These are phyloP conservation scores for Ramaria rubella DNA, from an alignment of 768 basidiomycete species.

Conservation along the genomic window DNA sequence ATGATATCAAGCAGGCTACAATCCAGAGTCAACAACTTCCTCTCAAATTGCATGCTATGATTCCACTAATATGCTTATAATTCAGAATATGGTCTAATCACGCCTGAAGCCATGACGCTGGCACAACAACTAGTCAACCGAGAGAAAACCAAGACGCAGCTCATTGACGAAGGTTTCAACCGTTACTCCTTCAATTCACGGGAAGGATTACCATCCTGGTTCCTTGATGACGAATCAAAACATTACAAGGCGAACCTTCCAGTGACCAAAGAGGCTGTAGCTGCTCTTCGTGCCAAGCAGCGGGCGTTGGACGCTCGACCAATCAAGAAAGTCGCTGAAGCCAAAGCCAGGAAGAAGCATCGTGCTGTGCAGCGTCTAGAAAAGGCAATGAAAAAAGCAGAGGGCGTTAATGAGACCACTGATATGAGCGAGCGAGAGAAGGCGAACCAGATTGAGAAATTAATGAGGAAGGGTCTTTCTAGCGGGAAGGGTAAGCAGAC, in stretches of 20 bases:
- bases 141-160: conserved; percentile 76
- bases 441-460: conserved; percentile 85
- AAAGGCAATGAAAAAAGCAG: conserved; percentile 93
- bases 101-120: conserved; percentile 84
- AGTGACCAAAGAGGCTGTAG: conserved; percentile 93
- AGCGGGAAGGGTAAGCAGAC: conserved; percentile 53
- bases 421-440: conserved; percentile 96
- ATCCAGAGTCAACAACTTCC: conserved; percentile 52
- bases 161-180: conserved; percentile 94
- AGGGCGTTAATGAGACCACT: conserved; percentile 78
- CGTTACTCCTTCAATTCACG: conserved; percentile 88
- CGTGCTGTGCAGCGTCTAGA: conserved; percentile 79
- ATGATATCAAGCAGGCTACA: conserved; percentile 55
- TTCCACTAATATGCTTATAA: conserved; percentile 1
- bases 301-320: conserved; percentile 93
- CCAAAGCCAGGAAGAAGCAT: conserved; percentile 94
- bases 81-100: conserved; percentile 73
- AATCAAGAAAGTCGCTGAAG: conserved; percentile 98
- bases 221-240: conserved; percentile 92
- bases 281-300: conserved; percentile 78
- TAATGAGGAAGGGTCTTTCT: conserved; percentile 77
- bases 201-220: conserved; percentile 91
- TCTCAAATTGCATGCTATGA: neutral
- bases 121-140: conserved; percentile 91
- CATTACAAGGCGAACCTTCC: conserved; percentile 92